A percentile compares a stretch with the other conserved stretches of the same genome.
Conservation (phyloP, 345 rosid species). For the Erodium maritimum region DNA sequence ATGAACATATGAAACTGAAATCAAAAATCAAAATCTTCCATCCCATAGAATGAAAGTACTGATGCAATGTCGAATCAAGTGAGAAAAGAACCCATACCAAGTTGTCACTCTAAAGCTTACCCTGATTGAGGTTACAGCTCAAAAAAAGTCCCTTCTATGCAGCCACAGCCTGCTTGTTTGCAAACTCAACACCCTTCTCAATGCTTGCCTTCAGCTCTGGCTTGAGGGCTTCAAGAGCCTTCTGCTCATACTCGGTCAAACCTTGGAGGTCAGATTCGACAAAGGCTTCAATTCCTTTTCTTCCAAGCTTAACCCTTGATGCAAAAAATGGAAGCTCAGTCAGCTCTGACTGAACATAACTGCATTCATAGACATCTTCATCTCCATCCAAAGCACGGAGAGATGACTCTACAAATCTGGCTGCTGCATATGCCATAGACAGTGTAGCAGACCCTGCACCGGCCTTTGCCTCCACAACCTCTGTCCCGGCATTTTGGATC, state of each 20-base stretch:
- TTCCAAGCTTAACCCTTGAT: slow-evolving; percentile 76
- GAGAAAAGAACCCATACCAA: no score
- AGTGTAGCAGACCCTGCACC: slow-evolving; percentile 98
- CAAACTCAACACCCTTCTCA: slow-evolving; percentile 72
- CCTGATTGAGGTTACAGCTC: no score
- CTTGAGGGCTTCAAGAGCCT: slow-evolving; percentile 66
- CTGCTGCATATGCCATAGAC: slow-evolving; percentile 97
- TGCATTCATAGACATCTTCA: slow-evolving; percentile 74
- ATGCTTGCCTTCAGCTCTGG: slow-evolving; percentile 77
- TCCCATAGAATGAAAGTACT: no score
- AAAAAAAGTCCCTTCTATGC: no score
- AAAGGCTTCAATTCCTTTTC: slow-evolving; percentile 69
- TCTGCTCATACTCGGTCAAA: slow-evolving; percentile 64
- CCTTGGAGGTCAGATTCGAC: slow-evolving; percentile 63
- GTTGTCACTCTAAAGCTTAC: no score
- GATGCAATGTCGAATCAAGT: no score
- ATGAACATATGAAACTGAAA: no score
- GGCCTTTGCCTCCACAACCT: slow-evolving; percentile 94
- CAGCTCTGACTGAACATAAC: slow-evolving; percentile 60
- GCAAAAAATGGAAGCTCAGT: slow-evolving; percentile 88
- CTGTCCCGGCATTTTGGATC: slow-evolving; percentile 92
- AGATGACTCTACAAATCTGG: slow-evolving; percentile 91
- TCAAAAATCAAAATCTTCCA: no score
- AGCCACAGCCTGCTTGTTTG: slow-evolving; percentile 44
- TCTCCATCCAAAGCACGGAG: slow-evolving; percentile 92